Percentiles rank a stretch among this genome's conserved stretches.
Evolutionary conservation across 1,284 basidiomycete species (phyloP).

Genomic region (Ustilago tritici): DNA sequence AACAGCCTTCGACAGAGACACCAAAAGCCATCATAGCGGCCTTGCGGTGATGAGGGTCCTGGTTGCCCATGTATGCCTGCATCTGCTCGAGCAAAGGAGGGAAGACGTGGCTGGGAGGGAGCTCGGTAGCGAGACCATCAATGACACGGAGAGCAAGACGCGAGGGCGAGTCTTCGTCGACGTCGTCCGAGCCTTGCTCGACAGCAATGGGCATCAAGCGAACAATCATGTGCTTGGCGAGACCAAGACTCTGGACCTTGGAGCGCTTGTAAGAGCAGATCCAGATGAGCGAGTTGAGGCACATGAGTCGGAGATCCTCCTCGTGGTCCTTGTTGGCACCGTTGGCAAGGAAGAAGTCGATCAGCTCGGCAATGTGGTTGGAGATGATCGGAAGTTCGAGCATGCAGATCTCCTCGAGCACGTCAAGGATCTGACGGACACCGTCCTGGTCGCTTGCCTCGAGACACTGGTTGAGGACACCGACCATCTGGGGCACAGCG

Average conservation of each 20-base stretch:
- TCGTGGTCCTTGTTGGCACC: slow-evolving; percentile 85
- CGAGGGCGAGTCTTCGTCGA: slow-evolving; percentile 87
- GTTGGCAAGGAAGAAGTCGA: slow-evolving; percentile 87
- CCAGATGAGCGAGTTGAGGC: slow-evolving; percentile 95
- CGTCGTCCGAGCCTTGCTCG: slow-evolving; percentile 87
- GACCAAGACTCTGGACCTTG: slow-evolving; percentile 87
- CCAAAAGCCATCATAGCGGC: slow-evolving; percentile 96
- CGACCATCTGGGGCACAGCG: slow-evolving; percentile 88
- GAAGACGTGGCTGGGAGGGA: slow-evolving; percentile 97
- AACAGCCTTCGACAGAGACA: slow-evolving; percentile 96
- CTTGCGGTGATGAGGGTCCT: slow-evolving; percentile 78
- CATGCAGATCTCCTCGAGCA: slow-evolving; percentile 91
- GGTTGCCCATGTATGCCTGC: slow-evolving; percentile 70
- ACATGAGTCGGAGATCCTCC: slow-evolving; percentile 85
- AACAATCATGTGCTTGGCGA: slow-evolving; percentile 88
- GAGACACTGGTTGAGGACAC: slow-evolving; percentile 88
- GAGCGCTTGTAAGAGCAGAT: slow-evolving; percentile 92
- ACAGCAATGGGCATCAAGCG: slow-evolving; percentile 93
- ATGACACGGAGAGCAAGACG: slow-evolving; percentile 94
- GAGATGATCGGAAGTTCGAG: slow-evolving; percentile 92
- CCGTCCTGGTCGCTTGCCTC: slow-evolving; percentile 83
- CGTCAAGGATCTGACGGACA: slow-evolving; percentile 91
- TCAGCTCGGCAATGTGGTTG: slow-evolving; percentile 87
- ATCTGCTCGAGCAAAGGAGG: slow-evolving; percentile 80
- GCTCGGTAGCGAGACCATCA: slow-evolving; percentile 89